phyloP scores from a whole-genome alignment of 1,139 yeast genomes.

The Candida tropicalis region DNA sequence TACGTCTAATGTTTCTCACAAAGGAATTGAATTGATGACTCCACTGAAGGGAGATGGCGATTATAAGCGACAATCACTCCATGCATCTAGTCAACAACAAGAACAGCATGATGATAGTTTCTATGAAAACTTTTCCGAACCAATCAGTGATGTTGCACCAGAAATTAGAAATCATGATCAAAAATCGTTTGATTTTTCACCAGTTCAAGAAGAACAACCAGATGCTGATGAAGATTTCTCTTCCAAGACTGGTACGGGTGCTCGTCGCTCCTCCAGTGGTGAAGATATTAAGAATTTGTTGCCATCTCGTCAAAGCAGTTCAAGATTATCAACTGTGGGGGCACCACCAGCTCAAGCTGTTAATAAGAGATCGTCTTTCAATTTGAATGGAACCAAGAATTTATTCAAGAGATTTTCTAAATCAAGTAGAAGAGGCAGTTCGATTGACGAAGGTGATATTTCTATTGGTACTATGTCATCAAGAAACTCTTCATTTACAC shows the following conservation, averaged over 20 bases:
- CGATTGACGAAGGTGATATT: slow-evolving; percentile 17
- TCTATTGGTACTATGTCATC: slow-evolving; percentile 3
- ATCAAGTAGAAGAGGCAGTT: slow-evolving; percentile 23
- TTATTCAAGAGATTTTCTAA: slow-evolving; percentile 40
- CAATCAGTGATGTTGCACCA: slow-evolving; percentile 12
- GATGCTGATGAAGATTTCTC: background rate
- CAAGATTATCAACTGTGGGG: slow-evolving; percentile 1
- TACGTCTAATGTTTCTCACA: slow-evolving; percentile 23
- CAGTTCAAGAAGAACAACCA: background rate
- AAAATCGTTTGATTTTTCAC: slow-evolving; percentile 4
- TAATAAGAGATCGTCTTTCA: slow-evolving; percentile 22
- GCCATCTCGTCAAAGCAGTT: background rate
- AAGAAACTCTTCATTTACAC: slow-evolving; percentile 4
- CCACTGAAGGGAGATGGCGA: background rate
- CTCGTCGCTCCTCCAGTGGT: slow-evolving; percentile 8
- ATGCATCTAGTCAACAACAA: too few relatives aligned
- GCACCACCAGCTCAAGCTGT: slow-evolving; percentile 7
- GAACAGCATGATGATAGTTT: slow-evolving; percentile 5
- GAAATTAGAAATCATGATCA: slow-evolving; percentile 2
- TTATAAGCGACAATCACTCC: background rate
- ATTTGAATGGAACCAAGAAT: slow-evolving; percentile 32
- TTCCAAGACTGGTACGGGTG: background rate
- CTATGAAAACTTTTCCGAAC: slow-evolving; percentile 10
- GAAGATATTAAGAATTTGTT: slow-evolving; percentile 1
- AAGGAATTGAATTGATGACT: slow-evolving; percentile 1